These are phyloP conservation scores for Hymenochaete sp. DNA, from an alignment of 1,284 basidiomycete genomes.

Conservation along the genomic window DNA sequence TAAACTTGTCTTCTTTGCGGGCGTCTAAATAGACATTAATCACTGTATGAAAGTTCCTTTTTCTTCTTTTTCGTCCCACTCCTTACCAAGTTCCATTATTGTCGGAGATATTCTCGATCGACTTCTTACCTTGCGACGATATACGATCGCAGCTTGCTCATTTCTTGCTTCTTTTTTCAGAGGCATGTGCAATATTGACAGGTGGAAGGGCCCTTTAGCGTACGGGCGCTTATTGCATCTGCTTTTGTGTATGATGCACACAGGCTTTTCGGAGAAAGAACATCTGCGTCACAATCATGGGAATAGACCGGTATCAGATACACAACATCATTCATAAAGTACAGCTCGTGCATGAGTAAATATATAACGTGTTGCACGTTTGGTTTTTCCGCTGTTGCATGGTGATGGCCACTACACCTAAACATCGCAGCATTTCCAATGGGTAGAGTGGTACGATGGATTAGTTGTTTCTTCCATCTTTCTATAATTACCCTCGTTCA, in stretches of 20 bases:
- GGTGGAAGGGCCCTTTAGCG: background rate
- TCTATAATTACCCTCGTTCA: background rate
- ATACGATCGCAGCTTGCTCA: too few species aligned
- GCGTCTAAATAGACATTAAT: too few species aligned
- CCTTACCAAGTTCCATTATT: too few species aligned
- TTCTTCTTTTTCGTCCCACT: too few species aligned
- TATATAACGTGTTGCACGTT: background rate
- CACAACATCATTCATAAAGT: background rate
- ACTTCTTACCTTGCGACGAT: too few species aligned
- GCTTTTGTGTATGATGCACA: background rate
- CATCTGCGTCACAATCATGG: too few species aligned
- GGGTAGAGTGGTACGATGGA: background rate
- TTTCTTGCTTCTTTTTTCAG: background rate
- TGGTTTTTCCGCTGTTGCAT: background rate
- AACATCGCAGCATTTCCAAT: background rate
- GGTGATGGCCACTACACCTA: background rate
- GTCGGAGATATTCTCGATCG: too few species aligned
- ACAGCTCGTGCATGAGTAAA: background rate
- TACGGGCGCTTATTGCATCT: background rate
- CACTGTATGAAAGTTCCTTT: too few species aligned
- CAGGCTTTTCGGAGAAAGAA: background rate
- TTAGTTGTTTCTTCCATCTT: background rate
- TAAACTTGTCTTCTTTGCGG: too few species aligned
- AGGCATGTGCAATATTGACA: background rate
- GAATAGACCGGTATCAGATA: background rate